Conservation (phyloP, 2,329 filamentous ascomycete species). For the Fusarium poae region DNA sequence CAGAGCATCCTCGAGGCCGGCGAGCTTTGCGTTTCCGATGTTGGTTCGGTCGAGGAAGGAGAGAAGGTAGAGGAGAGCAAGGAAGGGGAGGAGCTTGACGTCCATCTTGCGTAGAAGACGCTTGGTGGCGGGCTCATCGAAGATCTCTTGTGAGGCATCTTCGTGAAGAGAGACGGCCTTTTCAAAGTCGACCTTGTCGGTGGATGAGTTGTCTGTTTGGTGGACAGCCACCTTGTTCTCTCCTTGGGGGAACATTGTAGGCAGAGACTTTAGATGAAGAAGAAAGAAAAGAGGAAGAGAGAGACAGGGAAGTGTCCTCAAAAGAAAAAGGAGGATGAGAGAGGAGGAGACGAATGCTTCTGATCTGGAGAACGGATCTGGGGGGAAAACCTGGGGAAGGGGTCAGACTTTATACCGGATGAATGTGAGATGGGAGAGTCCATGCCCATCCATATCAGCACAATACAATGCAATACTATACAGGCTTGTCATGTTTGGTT, state of each 20-base stretch:
- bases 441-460: background rate
- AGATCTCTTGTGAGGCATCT: constrained; percentile 44
- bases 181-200: constrained; percentile 49
- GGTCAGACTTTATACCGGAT: constrained; percentile 37
- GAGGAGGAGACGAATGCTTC: constrained; percentile 42
- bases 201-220: constrained; percentile 44
- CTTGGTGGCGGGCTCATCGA: constrained; percentile 58
- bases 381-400: constrained; percentile 43
- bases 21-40: constrained; percentile 70
- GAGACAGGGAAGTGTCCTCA: constrained; percentile 27
- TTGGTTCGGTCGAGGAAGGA: constrained; percentile 62
- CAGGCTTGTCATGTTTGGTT: constrained; percentile 19
- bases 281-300: constrained; percentile 1
- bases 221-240: constrained; percentile 27
- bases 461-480: background rate
- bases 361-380: constrained; percentile 38
- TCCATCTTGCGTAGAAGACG: constrained; percentile 67
- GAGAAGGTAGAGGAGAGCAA: constrained; percentile 70
- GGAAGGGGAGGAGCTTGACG: constrained; percentile 68
- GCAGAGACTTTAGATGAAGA: background rate
- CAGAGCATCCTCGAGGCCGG: constrained; percentile 60
- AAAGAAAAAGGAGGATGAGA: constrained; percentile 23
- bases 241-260: constrained; percentile 40
- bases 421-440: constrained; percentile 4
- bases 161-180: constrained; percentile 47